Conservation (phyloP, 345 rosid genomes). For the Luvunga scandens region DNA sequence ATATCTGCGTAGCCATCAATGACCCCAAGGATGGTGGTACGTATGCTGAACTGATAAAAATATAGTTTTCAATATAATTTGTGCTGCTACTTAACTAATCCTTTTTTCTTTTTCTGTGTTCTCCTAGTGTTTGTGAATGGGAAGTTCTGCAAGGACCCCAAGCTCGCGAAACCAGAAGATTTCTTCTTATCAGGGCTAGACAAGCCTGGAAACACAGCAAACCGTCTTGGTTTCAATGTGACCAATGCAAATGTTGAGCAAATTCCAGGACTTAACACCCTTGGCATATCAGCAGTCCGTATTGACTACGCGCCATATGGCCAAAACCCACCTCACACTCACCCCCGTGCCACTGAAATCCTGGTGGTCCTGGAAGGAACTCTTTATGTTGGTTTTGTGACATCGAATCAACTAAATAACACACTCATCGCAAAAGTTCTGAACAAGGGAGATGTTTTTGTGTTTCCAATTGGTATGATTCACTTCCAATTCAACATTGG, state of each 20-base stretch:
- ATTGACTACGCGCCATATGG: conserved; percentile 29
- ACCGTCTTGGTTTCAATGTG: conserved; percentile 11
- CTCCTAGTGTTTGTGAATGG: conserved; percentile 28
- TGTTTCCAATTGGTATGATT: conserved; percentile 31
- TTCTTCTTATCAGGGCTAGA: conserved; percentile 24
- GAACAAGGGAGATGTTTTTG: conserved; percentile 28
- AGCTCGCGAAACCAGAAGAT: conserved; percentile 19
- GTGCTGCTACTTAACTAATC: too few species aligned
- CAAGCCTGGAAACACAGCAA: conserved; percentile 10
- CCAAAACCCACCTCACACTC: conserved; percentile 31
- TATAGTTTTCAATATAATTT: too few species aligned
- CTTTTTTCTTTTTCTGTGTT: neutral
- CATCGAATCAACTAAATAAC: conserved; percentile 16
- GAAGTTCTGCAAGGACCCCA: conserved; percentile 37
- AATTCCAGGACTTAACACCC: conserved; percentile 32
- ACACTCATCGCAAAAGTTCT: conserved; percentile 22
- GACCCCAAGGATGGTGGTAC: conserved; percentile 5
- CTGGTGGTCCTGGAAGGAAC: conserved; percentile 16
- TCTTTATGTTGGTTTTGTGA: conserved; percentile 24
- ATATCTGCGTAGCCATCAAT: conserved; percentile 26
- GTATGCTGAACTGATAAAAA: too few species aligned
- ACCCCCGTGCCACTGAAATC: conserved; percentile 25
- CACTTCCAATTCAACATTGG: conserved; percentile 34
- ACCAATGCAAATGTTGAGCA: conserved; percentile 12
- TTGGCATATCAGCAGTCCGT: conserved; percentile 28